phyloP scores from a whole-genome alignment of 2,329 filamentous ascomycete genomes.

The Endocalyx cinctus region DNA sequence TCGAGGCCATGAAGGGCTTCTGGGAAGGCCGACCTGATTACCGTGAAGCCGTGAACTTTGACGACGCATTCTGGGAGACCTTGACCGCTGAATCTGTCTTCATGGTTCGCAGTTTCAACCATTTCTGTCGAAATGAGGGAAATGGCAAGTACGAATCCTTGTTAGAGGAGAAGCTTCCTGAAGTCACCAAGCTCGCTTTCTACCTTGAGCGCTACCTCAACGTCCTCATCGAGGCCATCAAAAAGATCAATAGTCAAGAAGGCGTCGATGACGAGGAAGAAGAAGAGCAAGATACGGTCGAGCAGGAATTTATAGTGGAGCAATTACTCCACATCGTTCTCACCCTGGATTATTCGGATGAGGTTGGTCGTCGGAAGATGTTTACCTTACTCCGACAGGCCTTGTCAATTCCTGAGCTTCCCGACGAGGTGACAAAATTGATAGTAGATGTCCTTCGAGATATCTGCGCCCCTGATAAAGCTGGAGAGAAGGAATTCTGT shows the following conservation, averaged over 20 bases:
- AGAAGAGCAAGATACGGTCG: slow-evolving; percentile 77
- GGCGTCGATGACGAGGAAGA: slow-evolving; percentile 55
- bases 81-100: slow-evolving; percentile 84
- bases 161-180: slow-evolving; percentile 89
- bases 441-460: slow-evolving; percentile 75
- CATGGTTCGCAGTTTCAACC: slow-evolving; percentile 86
- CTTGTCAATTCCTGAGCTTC: slow-evolving; percentile 78
- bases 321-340: slow-evolving; percentile 89
- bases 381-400: slow-evolving; percentile 84
- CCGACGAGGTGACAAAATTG: slow-evolving; percentile 89
- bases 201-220: slow-evolving; percentile 77
- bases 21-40: slow-evolving; percentile 91
- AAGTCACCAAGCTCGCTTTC: slow-evolving; percentile 86
- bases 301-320: slow-evolving; percentile 93
- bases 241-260: slow-evolving; percentile 49
- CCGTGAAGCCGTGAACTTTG: slow-evolving; percentile 65
- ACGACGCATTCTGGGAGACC: slow-evolving; percentile 75
- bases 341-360: slow-evolving; percentile 95
- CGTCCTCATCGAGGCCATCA: slow-evolving; percentile 61
- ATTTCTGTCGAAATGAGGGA: slow-evolving; percentile 75
- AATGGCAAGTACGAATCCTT: slow-evolving; percentile 71
- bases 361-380: slow-evolving; percentile 93
- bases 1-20: slow-evolving; percentile 93
- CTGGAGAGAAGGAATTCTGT: slow-evolving; percentile 78
- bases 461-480: slow-evolving; percentile 71